Evolutionary conservation across 805 yeast genomes (phyloP), one percentile per base, ranked within the genome.

Genomic region (Henningerozyma blattae): DNA sequence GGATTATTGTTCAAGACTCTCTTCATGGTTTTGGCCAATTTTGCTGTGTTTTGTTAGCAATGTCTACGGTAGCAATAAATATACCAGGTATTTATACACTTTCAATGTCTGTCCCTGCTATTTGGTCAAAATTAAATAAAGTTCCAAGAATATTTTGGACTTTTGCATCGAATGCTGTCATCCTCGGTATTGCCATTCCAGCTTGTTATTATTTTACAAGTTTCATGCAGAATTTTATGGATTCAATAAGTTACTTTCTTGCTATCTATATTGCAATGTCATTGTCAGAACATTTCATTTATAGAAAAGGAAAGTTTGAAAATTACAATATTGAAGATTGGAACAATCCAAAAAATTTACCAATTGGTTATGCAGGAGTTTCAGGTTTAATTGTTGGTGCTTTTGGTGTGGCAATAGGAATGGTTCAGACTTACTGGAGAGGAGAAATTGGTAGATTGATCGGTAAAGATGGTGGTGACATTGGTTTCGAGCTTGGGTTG

Each of bases 11-110:
- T 34, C 69, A 74, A 43, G 70, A 86, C 53, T 79, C 94, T 4
- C 67, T 85, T 39, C 87, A 82, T 59, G 87, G 85, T 8, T 84
- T 87, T 47, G 95, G 95, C 42, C 77, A 83, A 58, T 85, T 87
- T 68, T 77, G 87, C 59, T 73, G 87, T 60, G 95, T 87, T 22
- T 20, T 87, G 15, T 64, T 87, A 43, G 84, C 94, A 14, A 61
- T 87, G 44, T 83, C 95, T 22, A 84, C 94, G 20, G 79, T 87
- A 36, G 78, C 95, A 44, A 85, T 84, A 68, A 86, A 85, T 65
- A 75, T 86, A 57, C 95, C 95, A 59, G 86, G 85, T 66, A 77
- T 85, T 80, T 87, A 87, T 67, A 83, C 96, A 18, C 72, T 85
- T 48, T 87, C 85, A 27, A 67, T 87, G 52, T 77, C 86, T 44